Conservation (phyloP, 495 filamentous ascomycete species). For the Ramalina peruviana region DNA sequence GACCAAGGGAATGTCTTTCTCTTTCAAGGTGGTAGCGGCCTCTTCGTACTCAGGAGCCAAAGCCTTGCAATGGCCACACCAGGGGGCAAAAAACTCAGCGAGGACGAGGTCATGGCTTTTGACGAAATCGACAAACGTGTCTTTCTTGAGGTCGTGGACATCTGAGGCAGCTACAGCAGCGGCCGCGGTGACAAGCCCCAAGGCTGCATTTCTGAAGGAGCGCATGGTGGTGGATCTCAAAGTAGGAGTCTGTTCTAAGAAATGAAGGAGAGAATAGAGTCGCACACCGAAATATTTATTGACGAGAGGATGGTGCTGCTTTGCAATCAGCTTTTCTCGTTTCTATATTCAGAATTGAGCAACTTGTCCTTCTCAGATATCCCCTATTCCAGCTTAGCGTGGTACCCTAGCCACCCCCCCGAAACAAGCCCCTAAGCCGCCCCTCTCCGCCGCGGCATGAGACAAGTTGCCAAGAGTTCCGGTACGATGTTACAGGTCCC, state of each 20-base stretch:
- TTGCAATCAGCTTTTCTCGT: too few relatives aligned
- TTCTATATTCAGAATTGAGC: too few relatives aligned
- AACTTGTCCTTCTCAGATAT: too few relatives aligned
- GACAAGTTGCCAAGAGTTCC: too few relatives aligned
- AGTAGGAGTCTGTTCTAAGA: not conserved
- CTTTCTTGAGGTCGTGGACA: slow-evolving; percentile 69
- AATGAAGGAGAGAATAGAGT: not conserved
- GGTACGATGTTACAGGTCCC: too few relatives aligned
- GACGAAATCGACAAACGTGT: slow-evolving; percentile 76
- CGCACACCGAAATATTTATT: too few relatives aligned
- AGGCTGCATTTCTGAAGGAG: slow-evolving; percentile 38
- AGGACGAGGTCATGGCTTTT: slow-evolving; percentile 78
- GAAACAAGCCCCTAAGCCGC: too few relatives aligned
- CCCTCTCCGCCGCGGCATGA: too few relatives aligned
- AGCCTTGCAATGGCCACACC: slow-evolving; percentile 99
- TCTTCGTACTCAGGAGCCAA: slow-evolving; percentile 83
- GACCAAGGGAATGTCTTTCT: slow-evolving; percentile 80
- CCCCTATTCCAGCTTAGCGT: too few relatives aligned
- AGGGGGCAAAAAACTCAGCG: slow-evolving; percentile 96
- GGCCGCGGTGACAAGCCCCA: slow-evolving; percentile 45
- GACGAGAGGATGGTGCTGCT: too few relatives aligned
- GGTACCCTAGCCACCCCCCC: too few relatives aligned
- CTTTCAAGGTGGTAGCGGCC: slow-evolving; percentile 85
- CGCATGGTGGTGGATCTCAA: slow-evolving; percentile 33
- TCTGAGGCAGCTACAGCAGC: slow-evolving; percentile 63